Percentiles rank a stretch among this genome's conserved stretches.
Evolutionary conservation across 208 protist species (phyloP).

Genomic region (Leishmania amazonensis): DNA sequence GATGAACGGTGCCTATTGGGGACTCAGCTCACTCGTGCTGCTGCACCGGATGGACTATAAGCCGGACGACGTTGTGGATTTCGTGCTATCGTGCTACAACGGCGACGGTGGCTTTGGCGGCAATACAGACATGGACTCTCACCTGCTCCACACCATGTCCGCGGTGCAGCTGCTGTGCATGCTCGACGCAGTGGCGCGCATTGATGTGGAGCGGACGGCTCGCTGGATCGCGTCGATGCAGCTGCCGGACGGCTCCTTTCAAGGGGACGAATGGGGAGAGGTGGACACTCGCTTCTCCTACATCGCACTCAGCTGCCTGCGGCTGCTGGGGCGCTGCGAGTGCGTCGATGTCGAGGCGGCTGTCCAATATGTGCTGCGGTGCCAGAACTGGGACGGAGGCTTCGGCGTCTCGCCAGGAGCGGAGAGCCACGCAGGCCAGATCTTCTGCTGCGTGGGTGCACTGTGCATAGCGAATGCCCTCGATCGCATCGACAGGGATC

Average conservation of each 20-base stretch:
- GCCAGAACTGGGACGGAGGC: constrained; percentile 99
- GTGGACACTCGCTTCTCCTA: constrained; percentile 99
- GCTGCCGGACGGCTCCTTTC: constrained; percentile 97
- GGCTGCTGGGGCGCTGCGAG: constrained; percentile 86
- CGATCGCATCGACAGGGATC: constrained; percentile 91
- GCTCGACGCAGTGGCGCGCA: constrained; percentile 62
- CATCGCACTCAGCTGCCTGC: constrained; percentile 95
- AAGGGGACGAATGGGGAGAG: constrained; percentile 98
- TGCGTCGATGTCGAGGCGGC: constrained; percentile 90
- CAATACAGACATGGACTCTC: constrained; percentile 96
- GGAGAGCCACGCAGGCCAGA: constrained; percentile 98
- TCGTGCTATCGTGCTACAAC: constrained; percentile 94
- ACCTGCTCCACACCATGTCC: constrained; percentile 98
- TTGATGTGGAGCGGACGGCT: constrained; percentile 74
- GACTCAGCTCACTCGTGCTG: constrained; percentile 86
- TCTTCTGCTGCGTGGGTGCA: constrained; percentile 98
- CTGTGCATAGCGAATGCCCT: constrained; percentile 94
- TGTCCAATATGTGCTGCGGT: constrained; percentile 91
- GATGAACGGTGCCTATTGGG: constrained; percentile 98
- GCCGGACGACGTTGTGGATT: constrained; percentile 88
- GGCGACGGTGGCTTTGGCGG: constrained; percentile 98
- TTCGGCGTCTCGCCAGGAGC: constrained; percentile 95
- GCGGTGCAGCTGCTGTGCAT: constrained; percentile 96
- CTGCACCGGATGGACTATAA: constrained; percentile 79
- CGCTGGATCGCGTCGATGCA: constrained; percentile 93